Percentiles rank a stretch among this genome's conserved stretches.
Conservation (phyloP, 1,284 basidiomycete genomes). For the Microstroma glucosiphilum region DNA sequence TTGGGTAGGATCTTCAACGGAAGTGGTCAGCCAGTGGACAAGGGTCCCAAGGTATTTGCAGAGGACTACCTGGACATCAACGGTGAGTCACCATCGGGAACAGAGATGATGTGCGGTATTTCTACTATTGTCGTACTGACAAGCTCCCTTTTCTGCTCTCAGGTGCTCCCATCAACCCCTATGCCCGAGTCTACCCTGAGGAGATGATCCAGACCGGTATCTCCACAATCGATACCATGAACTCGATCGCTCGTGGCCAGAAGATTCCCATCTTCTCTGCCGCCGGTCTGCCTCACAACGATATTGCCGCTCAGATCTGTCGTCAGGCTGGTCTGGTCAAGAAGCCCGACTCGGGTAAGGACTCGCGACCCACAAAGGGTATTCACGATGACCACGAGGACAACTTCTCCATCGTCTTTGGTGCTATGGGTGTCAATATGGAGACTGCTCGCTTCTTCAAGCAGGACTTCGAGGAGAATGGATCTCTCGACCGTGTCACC, state of each 20-base stretch:
- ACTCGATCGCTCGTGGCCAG: constrained; percentile 98
- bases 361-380: constrained; percentile 74
- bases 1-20: constrained; percentile 98
- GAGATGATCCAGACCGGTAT: constrained; percentile 99
- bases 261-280: constrained; percentile 99
- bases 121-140: background rate
- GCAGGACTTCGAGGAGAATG: constrained; percentile 99
- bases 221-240: constrained; percentile 65
- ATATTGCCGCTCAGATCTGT: constrained; percentile 99
- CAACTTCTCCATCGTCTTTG: constrained; percentile 99
- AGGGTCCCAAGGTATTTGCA: constrained; percentile 97
- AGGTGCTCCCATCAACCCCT: constrained; percentile 99
- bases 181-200: constrained; percentile 97
- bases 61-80: constrained; percentile 99
- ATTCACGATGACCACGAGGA: constrained; percentile 99
- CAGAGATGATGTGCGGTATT: background rate
- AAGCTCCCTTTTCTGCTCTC: constrained; percentile 11
- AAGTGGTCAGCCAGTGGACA: constrained; percentile 93
- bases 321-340: constrained; percentile 97
- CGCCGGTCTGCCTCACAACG: constrained; percentile 96
- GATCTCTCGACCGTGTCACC: constrained; percentile 92
- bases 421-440: constrained; percentile 99
- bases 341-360: constrained; percentile 43
- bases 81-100: constrained; percentile 57
- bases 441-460: constrained; percentile 99